These are phyloP conservation scores for Trypanosoma rangeli DNA, from an alignment of 208 protist species.

Conservation along the genomic window DNA sequence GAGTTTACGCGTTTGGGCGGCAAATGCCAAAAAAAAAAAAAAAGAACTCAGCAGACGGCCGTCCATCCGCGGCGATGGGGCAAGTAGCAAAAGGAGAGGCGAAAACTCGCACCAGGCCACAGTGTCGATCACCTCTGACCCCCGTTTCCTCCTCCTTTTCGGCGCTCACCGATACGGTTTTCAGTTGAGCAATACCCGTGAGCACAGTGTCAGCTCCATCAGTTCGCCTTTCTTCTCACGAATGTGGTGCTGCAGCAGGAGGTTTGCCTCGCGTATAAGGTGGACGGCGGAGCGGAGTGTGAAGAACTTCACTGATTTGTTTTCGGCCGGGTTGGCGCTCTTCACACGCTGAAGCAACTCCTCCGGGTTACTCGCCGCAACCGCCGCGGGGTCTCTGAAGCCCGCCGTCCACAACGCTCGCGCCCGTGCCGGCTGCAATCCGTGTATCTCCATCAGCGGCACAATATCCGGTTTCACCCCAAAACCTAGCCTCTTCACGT, in stretches of 20 bases:
- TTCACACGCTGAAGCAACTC: conserved; percentile 72
- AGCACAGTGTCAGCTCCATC: conserved; percentile 41
- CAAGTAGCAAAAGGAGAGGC: background rate
- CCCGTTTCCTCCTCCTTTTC: background rate
- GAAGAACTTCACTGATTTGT: conserved; percentile 70
- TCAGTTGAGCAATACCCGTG: conserved; percentile 1
- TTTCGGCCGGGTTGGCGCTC: conserved; percentile 48
- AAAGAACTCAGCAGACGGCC: background rate
- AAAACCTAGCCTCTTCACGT: conserved; percentile 84
- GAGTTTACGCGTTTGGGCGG: background rate
- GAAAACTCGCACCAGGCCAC: background rate
- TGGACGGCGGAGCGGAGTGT: conserved; percentile 53
- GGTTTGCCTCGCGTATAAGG: conserved; percentile 62
- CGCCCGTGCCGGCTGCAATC: conserved; percentile 72
- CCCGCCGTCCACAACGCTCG: conserved; percentile 84
- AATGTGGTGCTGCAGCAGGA: conserved; percentile 59
- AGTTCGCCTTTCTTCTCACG: conserved; percentile 75
- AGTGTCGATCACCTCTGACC: background rate
- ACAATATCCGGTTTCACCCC: conserved; percentile 91
- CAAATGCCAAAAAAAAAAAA: background rate
- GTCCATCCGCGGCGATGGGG: background rate
- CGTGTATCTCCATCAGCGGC: conserved; percentile 87
- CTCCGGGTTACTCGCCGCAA: conserved; percentile 57
- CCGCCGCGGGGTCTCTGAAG: conserved; percentile 44
- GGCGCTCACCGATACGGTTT: background rate